Evolutionary conservation across 495 filamentous ascomycete genomes (phyloP), one percentile per base, ranked within the genome.

Genomic region (Penicillium macrosclerotiorum): DNA sequence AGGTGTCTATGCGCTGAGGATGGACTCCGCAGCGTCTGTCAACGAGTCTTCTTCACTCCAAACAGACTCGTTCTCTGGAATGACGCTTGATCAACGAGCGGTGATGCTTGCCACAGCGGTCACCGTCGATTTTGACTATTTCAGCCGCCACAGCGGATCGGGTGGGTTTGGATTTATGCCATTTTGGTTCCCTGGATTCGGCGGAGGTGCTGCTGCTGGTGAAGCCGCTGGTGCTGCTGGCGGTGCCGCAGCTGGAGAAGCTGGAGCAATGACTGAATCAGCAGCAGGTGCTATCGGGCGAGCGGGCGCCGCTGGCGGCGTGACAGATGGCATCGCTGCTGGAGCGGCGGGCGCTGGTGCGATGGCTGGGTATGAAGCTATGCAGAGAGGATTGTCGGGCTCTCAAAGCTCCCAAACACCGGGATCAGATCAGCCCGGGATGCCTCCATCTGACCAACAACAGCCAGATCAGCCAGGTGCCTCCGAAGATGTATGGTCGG

Each of bases 51-150:
- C 63, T 11, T 45, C 53, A 4, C 45, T 37, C 8, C 48, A 68
- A 13, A 37, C 25, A 3, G 45, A 51, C 7, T 34, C 57, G 0
- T 44, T 47, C 1, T 53, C 69, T 2, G 81, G 76, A 1, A 83
- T 88, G 82, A 84, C 81, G 14, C 72, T 88, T 5, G 84, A 86
- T 52, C 82, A 86, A 64, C 75, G 84, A 27, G 83, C 84, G 1
- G 76, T 86, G 18, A 86, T 86, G 83, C 69, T 88, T 23, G 84
- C 84, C 13, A 84, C 82, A 2, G 84, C 84, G 13, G 82, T 86
- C 13, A 84, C 76, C 36, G 69, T 87, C 38, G 84, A 87, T 59
- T 88, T 86, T 45, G 84, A 88, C 58, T 88, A 86, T 55, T 88
- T 88, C 63, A 84, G 80, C 49, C 72, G 82, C 3, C 74, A 83